phyloP scores from a whole-genome alignment of 2,329 filamentous ascomycete genomes.

The Cordyceps cateniannulata region DNA sequence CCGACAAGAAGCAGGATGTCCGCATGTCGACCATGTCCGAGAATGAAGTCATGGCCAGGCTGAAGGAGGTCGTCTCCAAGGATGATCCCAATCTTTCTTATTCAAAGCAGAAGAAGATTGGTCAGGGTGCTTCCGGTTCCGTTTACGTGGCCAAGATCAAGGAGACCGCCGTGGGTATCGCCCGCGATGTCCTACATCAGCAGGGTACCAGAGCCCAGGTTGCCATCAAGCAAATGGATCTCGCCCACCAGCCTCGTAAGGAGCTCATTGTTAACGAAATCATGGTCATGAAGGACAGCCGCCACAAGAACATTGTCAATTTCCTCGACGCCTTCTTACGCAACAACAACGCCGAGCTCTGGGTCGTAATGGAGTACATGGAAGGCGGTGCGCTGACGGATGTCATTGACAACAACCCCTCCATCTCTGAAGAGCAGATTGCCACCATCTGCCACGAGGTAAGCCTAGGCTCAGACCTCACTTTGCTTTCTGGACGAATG shows the following conservation, averaged over 20 bases:
- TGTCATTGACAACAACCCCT: constrained; percentile 95
- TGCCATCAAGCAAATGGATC: constrained; percentile 99
- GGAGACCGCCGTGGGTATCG: constrained; percentile 79
- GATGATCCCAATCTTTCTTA: constrained; percentile 93
- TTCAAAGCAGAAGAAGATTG: constrained; percentile 99
- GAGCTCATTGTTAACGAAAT: constrained; percentile 99
- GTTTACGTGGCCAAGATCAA: constrained; percentile 97
- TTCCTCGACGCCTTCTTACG: constrained; percentile 95
- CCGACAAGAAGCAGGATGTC: constrained; percentile 81
- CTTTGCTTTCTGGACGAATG: not conserved
- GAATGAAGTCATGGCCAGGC: constrained; percentile 90
- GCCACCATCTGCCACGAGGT: constrained; percentile 96
- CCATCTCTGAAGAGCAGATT: constrained; percentile 94
- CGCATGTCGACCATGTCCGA: constrained; percentile 99
- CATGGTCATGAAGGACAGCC: constrained; percentile 99
- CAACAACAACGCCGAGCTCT: constrained; percentile 91
- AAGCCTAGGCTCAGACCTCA: constrained; percentile 27
- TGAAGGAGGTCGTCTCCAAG: constrained; percentile 91
- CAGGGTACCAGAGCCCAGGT: constrained; percentile 82
- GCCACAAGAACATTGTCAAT: constrained; percentile 98
- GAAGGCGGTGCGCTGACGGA: constrained; percentile 96
- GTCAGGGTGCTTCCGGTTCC: constrained; percentile 93
- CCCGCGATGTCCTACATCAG: constrained; percentile 69
- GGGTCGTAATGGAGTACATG: constrained; percentile 99
- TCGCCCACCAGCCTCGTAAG: constrained; percentile 93